Base-by-base conservation (phyloP, 2,329 filamentous ascomycete genomes). In the Arthroderma sp. region DNA sequence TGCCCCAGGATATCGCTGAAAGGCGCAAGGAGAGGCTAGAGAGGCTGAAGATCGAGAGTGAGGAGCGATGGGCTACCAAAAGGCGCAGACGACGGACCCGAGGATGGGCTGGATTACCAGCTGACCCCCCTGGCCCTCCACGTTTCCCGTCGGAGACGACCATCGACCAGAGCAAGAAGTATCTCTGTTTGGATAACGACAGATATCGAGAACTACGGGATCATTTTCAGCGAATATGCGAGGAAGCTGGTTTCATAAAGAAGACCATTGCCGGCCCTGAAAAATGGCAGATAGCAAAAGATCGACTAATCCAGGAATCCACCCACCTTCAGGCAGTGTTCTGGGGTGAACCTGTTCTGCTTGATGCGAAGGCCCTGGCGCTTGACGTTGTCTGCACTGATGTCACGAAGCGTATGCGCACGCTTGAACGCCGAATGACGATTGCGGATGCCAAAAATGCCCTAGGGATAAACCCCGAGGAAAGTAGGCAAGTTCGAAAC, bases 121-220 rank as follows among this genome's bases (percentile, higher is more conserved):
- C 84, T 38, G 85, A 88, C 66, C 81, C 82, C 5, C 79, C 83
- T 1, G 82, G 83, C 3, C 81, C 84, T 19, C 83, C 85, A 13
- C 81, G 88, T 21, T 93, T 89, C 61, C 86, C 86, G 0, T 91
- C 87, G 0, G 88, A 93, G 69, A 91, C 86, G 11, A 91, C 87
- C 0, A 80, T 93, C 59, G 85, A 88, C 62, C 86, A 91, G 70
- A 85, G 85, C 66, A 88, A 89, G 66, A 77, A 78, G 11, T 85
- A 84, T 59, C 74, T 94, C 28, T 76, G 73, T 38, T 74, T 94
- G 35, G 81, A 86, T 64, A 80, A 78, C 53, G 70, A 76, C 1
- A 73, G 80, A 43, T 93, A 93, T 67, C 78, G 77, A 33, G 72
- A 81, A 59, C 70, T 88, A 15, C 80, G 88, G 31, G 76, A 82